Conservation (phyloP, 1,284 basidiomycete genomes). For the Leccinum cinnamomeum region DNA sequence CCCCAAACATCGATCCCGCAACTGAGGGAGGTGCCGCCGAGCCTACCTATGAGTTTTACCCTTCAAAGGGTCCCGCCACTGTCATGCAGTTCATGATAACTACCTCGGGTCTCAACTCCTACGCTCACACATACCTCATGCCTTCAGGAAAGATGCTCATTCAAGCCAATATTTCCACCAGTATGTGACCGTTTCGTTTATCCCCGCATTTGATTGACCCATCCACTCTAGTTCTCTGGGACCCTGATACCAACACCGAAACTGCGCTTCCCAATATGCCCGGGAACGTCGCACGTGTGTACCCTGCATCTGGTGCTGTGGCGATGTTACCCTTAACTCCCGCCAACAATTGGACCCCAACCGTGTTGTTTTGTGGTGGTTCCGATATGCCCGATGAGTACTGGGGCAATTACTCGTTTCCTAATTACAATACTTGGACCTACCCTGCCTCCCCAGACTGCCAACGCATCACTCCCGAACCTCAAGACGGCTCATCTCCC, state of each 20-base stretch:
- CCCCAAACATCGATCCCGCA: constrained; percentile 63
- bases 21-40: constrained; percentile 65
- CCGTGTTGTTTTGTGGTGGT: constrained; percentile 89
- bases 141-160: constrained; percentile 83
- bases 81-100: constrained; percentile 77
- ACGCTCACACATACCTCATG: constrained; percentile 84
- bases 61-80: constrained; percentile 57
- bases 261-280: constrained; percentile 64
- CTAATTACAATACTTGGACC: constrained; percentile 63
- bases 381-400: constrained; percentile 69
- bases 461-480: constrained; percentile 80
- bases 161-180: constrained; percentile 81
- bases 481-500: constrained; percentile 55
- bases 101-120: constrained; percentile 89
- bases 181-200: constrained; percentile 41
- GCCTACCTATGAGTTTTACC: constrained; percentile 82
- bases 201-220: constrained; percentile 15
- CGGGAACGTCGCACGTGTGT: constrained; percentile 72
- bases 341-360: constrained; percentile 84
- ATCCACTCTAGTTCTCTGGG: constrained; percentile 55
- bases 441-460: constrained; percentile 65
- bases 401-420: constrained; percentile 73
- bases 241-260: constrained; percentile 60
- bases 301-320: constrained; percentile 88
- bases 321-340: constrained; percentile 92